phyloP scores from a whole-genome alignment of 371 early-diverging fungal species.

The Scutellospora calospora region DNA sequence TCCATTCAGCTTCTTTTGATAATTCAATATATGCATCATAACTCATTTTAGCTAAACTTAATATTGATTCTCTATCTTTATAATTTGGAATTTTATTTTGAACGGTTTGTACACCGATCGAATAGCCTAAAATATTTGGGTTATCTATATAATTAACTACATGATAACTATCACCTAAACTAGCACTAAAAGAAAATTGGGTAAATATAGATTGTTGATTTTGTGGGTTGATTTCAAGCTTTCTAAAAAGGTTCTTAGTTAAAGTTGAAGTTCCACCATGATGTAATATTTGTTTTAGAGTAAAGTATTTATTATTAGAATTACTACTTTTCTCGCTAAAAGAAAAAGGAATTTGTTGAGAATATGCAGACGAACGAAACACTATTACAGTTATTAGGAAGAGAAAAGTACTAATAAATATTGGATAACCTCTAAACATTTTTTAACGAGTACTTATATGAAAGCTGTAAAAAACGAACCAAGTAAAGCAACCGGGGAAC shows the following conservation, averaged over 20 bases:
- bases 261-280: slow-evolving; percentile 20
- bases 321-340: neutral
- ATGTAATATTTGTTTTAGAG: slow-evolving; percentile 8
- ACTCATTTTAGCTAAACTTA: slow-evolving; percentile 52
- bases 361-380: neutral
- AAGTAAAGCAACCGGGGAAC: no score
- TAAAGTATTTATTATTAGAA: slow-evolving; percentile 49
- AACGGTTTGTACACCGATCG: neutral
- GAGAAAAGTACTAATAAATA: no score
- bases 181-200: neutral
- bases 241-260: slow-evolving; percentile 21
- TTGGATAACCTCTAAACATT: no score
- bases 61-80: slow-evolving; percentile 46
- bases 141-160: neutral
- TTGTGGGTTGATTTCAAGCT: slow-evolving; percentile 3
- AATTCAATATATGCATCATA: slow-evolving; percentile 52
- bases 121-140: neutral
- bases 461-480: no score
- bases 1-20: slow-evolving; percentile 48
- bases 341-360: slow-evolving; percentile 11
- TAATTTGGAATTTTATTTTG: slow-evolving; percentile 46
- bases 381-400: no score
- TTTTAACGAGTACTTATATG: no score
- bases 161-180: neutral
- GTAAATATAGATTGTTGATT: slow-evolving; percentile 29